These are phyloP conservation scores for Hypoxylon sp. DNA, from an alignment of 2,329 filamentous ascomycete species.

Conservation along the genomic window DNA sequence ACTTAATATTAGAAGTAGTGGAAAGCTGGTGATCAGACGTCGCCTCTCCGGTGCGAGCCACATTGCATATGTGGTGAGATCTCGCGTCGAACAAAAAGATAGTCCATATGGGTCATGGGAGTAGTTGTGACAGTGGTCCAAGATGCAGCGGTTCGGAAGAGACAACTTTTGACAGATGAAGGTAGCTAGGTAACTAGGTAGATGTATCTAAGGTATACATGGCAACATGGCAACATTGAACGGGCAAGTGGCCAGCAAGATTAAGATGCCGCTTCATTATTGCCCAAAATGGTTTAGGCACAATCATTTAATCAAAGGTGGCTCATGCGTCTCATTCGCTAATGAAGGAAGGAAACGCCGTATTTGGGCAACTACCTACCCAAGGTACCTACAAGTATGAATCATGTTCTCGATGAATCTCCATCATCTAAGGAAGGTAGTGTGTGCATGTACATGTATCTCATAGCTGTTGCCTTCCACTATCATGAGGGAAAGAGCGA, in stretches of 20 bases:
- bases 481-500: too few relatives aligned
- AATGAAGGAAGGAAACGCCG: not conserved
- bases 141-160: not conserved
- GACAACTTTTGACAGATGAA: not conserved
- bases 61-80: conserved; percentile 44
- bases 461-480: too few relatives aligned
- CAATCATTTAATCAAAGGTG: not conserved
- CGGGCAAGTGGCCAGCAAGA: conserved; percentile 4
- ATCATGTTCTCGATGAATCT: too few relatives aligned
- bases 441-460: too few relatives aligned
- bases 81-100: conserved; percentile 33
- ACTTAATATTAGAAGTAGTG: conserved; percentile 34
- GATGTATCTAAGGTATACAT: conserved; percentile 7
- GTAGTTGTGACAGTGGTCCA: conserved; percentile 3
- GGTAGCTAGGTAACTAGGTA: not conserved
- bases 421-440: too few relatives aligned
- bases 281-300: conserved; percentile 20
- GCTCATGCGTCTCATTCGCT: not conserved
- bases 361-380: not conserved
- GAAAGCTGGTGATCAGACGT: conserved; percentile 38
- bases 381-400: too few relatives aligned
- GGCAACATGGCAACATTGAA: conserved; percentile 10
- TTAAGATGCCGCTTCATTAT: conserved; percentile 7
- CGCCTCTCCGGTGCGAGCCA: conserved; percentile 42
- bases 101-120: conserved; percentile 42